phyloP scores from a whole-genome alignment of 139 green algal genomes.

The Pleodorina starrii region DNA sequence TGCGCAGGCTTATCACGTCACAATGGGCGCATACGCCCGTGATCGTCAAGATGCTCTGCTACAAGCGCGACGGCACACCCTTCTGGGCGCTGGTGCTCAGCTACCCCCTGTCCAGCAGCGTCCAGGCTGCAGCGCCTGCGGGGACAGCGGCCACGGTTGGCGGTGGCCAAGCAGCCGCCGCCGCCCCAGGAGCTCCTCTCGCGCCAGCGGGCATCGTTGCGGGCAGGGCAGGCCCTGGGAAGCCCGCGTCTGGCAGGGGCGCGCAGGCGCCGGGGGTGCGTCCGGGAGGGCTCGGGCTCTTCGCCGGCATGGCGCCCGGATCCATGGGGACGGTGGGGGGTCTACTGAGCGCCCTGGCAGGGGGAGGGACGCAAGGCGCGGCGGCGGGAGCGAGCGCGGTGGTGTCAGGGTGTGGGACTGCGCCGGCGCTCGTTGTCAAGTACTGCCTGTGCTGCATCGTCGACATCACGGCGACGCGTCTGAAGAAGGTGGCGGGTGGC shows the following conservation, averaged over 20 bases:
- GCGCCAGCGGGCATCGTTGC: not conserved
- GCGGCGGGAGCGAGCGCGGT: not conserved
- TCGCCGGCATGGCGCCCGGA: not conserved
- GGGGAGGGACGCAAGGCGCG: not conserved
- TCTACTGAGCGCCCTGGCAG: not conserved
- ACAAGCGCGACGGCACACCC: conserved; percentile 60
- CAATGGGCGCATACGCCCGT: conserved; percentile 23
- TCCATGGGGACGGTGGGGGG: not conserved
- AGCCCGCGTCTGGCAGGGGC: not conserved
- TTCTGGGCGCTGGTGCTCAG: conserved; percentile 62
- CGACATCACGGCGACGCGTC: conserved; percentile 67
- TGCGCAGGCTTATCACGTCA: conserved; percentile 43
- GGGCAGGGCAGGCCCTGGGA: not conserved
- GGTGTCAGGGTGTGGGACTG: no score
- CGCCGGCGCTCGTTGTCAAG: not conserved
- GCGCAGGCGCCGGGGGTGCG: not conserved
- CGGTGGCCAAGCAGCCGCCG: no score
- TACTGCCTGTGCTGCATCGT: conserved; percentile 64
- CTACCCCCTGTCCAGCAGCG: conserved; percentile 40
- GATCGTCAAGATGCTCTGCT: conserved; percentile 57
- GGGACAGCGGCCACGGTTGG: no score
- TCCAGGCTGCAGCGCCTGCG: no score
- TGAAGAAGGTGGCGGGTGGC: conserved; percentile 56
- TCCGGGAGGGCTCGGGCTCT: not conserved
- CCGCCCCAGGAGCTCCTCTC: not conserved